Evolutionary conservation across 75 land plant species (phyloP).

Genomic region (Cunninghamia lanceolata): DNA sequence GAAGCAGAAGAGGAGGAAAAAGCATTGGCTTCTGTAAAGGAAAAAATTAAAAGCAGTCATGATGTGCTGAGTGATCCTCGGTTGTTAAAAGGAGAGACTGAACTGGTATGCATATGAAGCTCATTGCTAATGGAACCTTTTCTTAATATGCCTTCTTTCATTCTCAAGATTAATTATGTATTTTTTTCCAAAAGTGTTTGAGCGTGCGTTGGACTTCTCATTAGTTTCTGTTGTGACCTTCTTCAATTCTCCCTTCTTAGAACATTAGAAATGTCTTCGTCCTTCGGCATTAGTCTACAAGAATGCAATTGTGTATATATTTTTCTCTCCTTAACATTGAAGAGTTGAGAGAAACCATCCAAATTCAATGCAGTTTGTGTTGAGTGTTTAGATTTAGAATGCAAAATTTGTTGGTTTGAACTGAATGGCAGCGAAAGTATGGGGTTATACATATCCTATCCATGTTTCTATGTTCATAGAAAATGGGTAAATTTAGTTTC

Average conservation of each 20-base stretch:
- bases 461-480: neutral
- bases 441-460: neutral
- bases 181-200: neutral
- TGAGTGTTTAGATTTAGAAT: neutral
- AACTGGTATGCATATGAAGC: constrained; percentile 40
- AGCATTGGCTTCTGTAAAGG: constrained; percentile 47
- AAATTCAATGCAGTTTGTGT: neutral
- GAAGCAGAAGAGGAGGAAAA: constrained; percentile 97
- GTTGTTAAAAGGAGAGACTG: constrained; percentile 66
- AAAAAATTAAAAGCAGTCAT: constrained; percentile 94
- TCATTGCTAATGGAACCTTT: neutral
- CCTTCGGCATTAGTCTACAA: neutral
- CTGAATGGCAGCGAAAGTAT: neutral
- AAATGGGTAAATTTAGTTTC: neutral
- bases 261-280: neutral
- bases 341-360: neutral
- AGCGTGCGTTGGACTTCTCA: neutral
- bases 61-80: constrained; percentile 98
- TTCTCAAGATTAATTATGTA: neutral
- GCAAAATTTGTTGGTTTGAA: neutral
- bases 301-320: neutral
- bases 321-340: neutral
- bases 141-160: neutral
- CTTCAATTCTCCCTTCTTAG: neutral
- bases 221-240: neutral